Evolutionary conservation across 441 rosid species (phyloP), one percentile per base, ranked within the genome.

Genomic region (Dalechampia spathulata): DNA sequence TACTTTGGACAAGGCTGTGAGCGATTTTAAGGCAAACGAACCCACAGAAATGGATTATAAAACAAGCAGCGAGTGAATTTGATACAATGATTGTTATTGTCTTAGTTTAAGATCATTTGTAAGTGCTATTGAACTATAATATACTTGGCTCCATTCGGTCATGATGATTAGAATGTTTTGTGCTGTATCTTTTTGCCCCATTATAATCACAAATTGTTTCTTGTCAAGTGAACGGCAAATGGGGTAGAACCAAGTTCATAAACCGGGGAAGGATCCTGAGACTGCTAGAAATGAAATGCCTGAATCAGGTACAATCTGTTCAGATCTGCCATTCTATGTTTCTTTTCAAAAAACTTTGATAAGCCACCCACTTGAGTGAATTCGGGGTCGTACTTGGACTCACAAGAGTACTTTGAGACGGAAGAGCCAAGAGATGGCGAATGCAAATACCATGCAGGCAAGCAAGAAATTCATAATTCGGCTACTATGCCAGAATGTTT

Each of bases 1-100:
- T 50, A 78, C 76, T 46, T 83, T 87, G 14, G 89, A 79, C 55
- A 79, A 75, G 60, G 81, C 80, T 20, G 83, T 87, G 65, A 55
- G 43, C 48, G 80, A 78, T 50, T 70, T 53, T 67, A 83, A 61
- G 58, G 61, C 50, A 55, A 60, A 51, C 52, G 57, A 65, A 16
- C 51, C 68, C 11, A 42, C 46, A 14, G 26, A 56, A 13, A 61
- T 52, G 56, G 61, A 65, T 39, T n/a, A 39, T 39, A 39, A 15
- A 39, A 39, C 43, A 39, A 39, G 49, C 2, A 67, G 53, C 64
- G 71, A 67, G 51, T 57, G 38, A 64, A 26, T 19, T 39, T 48
- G 56, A 52, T 17, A 34, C 6, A 20, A 0, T 20, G 0, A 15
- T 16, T 57, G 23, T 15, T 3, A 13, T 12, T 36, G 2, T 34